phyloP scores from a whole-genome alignment of 139 green algal species.

The Klebsormidium nitens region DNA sequence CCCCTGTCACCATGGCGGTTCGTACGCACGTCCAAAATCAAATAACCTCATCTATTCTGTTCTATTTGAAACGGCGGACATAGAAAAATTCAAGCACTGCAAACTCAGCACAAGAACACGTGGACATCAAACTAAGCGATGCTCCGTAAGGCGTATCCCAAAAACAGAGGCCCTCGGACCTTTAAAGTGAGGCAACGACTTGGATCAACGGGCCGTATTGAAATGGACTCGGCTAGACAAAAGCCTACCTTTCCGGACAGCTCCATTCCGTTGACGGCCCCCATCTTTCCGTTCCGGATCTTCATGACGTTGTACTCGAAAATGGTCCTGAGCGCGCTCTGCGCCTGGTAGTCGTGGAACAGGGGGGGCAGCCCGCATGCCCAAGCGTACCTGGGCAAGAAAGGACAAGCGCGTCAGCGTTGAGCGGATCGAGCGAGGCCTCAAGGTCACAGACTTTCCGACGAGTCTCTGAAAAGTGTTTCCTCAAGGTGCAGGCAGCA shows the following conservation, averaged over 20 bases:
- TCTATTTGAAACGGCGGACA: too few relatives aligned
- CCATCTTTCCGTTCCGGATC: constrained; percentile 27
- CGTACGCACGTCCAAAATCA: too few relatives aligned
- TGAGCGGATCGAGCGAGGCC: not conserved
- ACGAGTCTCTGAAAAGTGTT: not conserved
- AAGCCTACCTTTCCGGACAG: constrained; percentile 27
- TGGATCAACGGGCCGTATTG: too few relatives aligned
- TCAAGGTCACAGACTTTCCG: not conserved
- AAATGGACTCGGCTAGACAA: too few relatives aligned
- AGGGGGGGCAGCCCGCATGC: constrained; percentile 33
- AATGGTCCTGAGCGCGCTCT: constrained; percentile 15
- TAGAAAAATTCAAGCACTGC: too few relatives aligned
- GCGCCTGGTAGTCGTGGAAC: constrained; percentile 18
- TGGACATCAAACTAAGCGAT: too few relatives aligned
- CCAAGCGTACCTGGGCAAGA: constrained; percentile 28
- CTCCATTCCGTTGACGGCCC: constrained; percentile 41
- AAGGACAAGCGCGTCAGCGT: not conserved
- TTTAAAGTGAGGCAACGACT: too few relatives aligned
- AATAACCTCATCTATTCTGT: too few relatives aligned
- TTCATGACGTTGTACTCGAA: constrained; percentile 44
- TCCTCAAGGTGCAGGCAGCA: not conserved
- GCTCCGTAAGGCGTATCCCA: too few relatives aligned
- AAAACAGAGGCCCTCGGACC: too few relatives aligned
- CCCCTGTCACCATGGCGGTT: too few relatives aligned
- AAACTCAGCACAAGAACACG: too few relatives aligned